Conservation (phyloP, 306 rosid genomes). For the Alnus glutinosa region DNA sequence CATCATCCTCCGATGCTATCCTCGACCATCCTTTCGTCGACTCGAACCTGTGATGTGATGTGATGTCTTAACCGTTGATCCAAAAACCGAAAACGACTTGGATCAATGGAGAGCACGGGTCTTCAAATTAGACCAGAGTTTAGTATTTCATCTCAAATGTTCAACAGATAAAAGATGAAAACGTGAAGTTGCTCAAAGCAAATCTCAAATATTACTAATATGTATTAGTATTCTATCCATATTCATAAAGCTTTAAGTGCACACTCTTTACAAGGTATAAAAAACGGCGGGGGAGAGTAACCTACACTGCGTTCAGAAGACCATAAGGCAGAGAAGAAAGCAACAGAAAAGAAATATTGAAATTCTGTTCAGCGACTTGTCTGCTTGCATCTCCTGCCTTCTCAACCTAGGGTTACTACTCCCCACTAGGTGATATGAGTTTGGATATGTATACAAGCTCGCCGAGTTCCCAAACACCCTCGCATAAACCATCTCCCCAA, state of each 20-base stretch:
- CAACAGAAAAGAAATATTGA: conserved; percentile 84
- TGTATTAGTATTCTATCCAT: conserved; percentile 10
- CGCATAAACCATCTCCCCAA: conserved; percentile 74
- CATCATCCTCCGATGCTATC: too few relatives aligned
- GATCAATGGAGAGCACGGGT: too few relatives aligned
- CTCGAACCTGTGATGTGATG: too few relatives aligned
- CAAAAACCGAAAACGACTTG: too few relatives aligned
- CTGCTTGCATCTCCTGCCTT: conserved; percentile 82
- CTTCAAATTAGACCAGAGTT: too few relatives aligned
- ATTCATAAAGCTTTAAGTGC: neutral
- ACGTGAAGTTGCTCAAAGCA: neutral
- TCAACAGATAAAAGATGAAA: neutral
- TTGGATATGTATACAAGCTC: conserved; percentile 46
- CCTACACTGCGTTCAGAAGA: conserved; percentile 50
- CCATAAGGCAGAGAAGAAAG: conserved; percentile 71
- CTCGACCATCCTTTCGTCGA: too few relatives aligned
- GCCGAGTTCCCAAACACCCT: conserved; percentile 70
- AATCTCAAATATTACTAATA: conserved; percentile 11
- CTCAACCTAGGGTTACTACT: conserved; percentile 61
- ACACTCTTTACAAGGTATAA: conserved; percentile 41
- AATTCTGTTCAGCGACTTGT: conserved; percentile 77
- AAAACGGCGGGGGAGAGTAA: conserved; percentile 25
- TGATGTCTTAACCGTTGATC: too few relatives aligned
- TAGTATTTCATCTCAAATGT: too few relatives aligned
- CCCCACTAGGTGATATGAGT: conserved; percentile 52